phyloP scores from a whole-genome alignment of 805 yeast species.

The Starmerella kuoi region DNA sequence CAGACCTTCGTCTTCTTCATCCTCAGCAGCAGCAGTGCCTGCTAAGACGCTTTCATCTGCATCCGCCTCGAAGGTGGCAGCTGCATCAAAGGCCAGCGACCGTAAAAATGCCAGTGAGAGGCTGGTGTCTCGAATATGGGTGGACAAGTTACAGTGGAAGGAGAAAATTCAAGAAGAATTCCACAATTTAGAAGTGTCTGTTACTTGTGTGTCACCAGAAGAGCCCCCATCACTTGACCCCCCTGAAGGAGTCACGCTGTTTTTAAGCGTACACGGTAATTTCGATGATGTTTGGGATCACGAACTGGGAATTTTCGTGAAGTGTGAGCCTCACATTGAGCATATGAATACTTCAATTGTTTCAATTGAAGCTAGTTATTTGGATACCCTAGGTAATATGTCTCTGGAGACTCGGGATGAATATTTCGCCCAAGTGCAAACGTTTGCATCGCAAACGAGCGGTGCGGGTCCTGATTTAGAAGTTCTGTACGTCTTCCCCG shows the following conservation, averaged over 20 bases:
- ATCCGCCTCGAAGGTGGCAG: slow-evolving; percentile 1
- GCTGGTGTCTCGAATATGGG: background rate
- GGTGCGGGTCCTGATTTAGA: background rate
- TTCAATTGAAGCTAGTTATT: slow-evolving; percentile 1
- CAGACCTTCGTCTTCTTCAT: background rate
- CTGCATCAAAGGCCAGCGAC: background rate
- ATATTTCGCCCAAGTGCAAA: slow-evolving; percentile 3
- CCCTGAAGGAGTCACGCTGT: slow-evolving; percentile 5
- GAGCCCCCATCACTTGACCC: background rate
- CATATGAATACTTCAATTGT: slow-evolving; percentile 5
- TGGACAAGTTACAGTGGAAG: background rate
- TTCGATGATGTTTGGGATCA: slow-evolving; percentile 13
- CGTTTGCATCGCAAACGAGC: background rate
- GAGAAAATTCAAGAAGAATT: background rate
- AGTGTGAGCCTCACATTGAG: slow-evolving; percentile 7
- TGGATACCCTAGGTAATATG: slow-evolving; percentile 7
- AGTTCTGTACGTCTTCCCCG: slow-evolving; percentile 13
- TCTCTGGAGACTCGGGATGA: background rate
- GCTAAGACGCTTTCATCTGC: background rate
- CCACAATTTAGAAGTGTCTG: background rate
- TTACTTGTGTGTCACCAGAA: background rate
- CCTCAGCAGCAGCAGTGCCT: background rate
- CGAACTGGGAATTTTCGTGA: slow-evolving; percentile 7
- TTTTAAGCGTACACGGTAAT: slow-evolving; percentile 7
- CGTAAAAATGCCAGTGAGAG: slow-evolving; percentile 1